Evolutionary conservation across 805 yeast genomes (phyloP), one percentile per base, ranked within the genome.

Genomic region (Candida ipomoeae): DNA sequence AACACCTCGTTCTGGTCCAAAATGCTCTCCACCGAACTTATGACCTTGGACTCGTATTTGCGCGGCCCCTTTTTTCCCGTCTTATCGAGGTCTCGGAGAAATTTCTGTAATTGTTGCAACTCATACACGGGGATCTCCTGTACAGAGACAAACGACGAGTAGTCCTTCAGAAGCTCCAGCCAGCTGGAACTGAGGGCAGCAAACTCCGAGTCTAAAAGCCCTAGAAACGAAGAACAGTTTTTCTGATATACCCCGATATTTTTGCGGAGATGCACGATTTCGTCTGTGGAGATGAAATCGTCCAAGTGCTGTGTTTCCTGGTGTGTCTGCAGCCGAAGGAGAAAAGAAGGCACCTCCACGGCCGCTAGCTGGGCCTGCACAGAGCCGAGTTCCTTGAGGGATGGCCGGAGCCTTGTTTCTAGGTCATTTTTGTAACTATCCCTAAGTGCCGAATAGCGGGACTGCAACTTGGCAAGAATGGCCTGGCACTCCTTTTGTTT

Each of bases 1-100:
- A 82, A 61, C 1, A 73, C 69, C 14, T 67, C 58, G 53, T 79
- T 81, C 48, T 78, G 80, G 33, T 37, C 33, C 17, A 57, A 43
- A 6, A 56, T 35, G 8, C 32, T 13, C n/a, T 31, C 40, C 15
- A 44, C 40, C 7, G 46, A 18, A 13, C 18, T 23, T 11, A 29
- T 14, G 5, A 33, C 21, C 23, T 26, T 23, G 39, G 46, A 35
- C 21, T 44, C 46, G 17, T 44, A 10, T 33, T 44, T 44, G n/a
- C 40, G 40, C 17, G 46, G 18, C 8, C 17, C 33, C 21, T 17
- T 41, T 26, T 13, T 18, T 17, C 35, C 35, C 1, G 32, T 18
- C 11, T 34, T n/a, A 7, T 44, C 34, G 3, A 42, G 38, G 29
- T 23, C 45, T 33, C 15, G 13, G 11, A 44, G 21, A 17, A 35